Conservation (phyloP, 2,329 filamentous ascomycete genomes). For the Zasmidium cellare region DNA sequence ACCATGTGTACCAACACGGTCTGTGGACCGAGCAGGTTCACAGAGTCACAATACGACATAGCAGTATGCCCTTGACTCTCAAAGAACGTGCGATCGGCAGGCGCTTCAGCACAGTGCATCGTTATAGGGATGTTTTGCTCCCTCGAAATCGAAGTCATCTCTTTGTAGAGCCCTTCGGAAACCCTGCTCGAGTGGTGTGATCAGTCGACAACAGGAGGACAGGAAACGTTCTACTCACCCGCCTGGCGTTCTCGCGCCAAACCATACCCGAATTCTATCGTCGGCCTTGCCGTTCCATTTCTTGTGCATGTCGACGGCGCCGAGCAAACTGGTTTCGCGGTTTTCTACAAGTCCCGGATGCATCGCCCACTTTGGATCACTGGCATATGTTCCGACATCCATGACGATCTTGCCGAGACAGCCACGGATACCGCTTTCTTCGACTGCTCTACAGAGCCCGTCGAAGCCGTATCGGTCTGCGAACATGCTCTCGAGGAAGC, state of each 20-base stretch:
- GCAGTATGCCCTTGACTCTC: slow-evolving; percentile 38
- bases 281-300: slow-evolving; percentile 38
- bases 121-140: slow-evolving; percentile 36
- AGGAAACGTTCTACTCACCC: slow-evolving; percentile 28
- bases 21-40: slow-evolving; percentile 40
- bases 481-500: slow-evolving; percentile 56
- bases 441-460: slow-evolving; percentile 44
- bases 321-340: slow-evolving; percentile 36
- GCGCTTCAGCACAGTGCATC: slow-evolving; percentile 31
- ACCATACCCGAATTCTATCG: slow-evolving; percentile 40
- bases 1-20: slow-evolving; percentile 56
- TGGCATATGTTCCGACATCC: slow-evolving; percentile 45
- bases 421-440: slow-evolving; percentile 47
- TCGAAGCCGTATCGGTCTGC: slow-evolving; percentile 50
- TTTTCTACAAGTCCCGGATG: slow-evolving; percentile 44
- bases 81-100: slow-evolving; percentile 36
- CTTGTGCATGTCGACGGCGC: slow-evolving; percentile 37
- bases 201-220: slow-evolving; percentile 11
- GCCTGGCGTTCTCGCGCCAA: slow-evolving; percentile 40
- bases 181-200: slow-evolving; percentile 26
- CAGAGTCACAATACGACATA: slow-evolving; percentile 45
- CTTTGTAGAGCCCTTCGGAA: slow-evolving; percentile 35
- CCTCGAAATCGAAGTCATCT: slow-evolving; percentile 35
- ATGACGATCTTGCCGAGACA: slow-evolving; percentile 49
- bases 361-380: slow-evolving; percentile 46